A percentile compares a stretch with the other conserved stretches of the same genome.
Evolutionary conservation across 257 asterid species (phyloP).

Genomic region (Fraxinus excelsior): DNA sequence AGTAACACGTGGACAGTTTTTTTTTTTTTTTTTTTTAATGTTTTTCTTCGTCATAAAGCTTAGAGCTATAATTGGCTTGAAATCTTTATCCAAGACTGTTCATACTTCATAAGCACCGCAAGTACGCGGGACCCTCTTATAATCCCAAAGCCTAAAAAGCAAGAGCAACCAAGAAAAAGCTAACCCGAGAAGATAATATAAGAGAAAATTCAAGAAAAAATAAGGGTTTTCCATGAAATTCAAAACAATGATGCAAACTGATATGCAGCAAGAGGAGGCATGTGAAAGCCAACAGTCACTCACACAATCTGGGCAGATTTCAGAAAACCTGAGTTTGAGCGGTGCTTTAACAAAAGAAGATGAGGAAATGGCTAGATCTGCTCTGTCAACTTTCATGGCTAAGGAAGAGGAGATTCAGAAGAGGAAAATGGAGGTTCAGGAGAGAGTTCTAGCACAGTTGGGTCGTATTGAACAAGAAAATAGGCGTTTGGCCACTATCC

Average conservation of each 20-base stretch:
- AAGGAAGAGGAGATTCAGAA: slow-evolving; percentile 98
- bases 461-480: slow-evolving; percentile 96
- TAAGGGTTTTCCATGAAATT: slow-evolving; percentile 33
- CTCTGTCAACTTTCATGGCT: slow-evolving; percentile 86
- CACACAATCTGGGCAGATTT: slow-evolving; percentile 73
- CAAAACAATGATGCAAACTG: slow-evolving; percentile 55
- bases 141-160: not conserved
- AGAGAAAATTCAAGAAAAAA: not conserved
- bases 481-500: slow-evolving; percentile 77
- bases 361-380: slow-evolving; percentile 92
- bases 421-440: slow-evolving; percentile 86
- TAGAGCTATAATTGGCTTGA: not conserved
- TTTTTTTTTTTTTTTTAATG: not conserved
- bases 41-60: not conserved
- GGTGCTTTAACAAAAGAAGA: slow-evolving; percentile 71
- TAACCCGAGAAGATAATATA: not conserved
- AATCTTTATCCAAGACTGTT: not conserved
- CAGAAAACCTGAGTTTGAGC: slow-evolving; percentile 78
- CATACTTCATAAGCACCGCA: not conserved
- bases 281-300: slow-evolving; percentile 61
- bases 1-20: not conserved
- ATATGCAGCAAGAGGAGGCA: slow-evolving; percentile 38
- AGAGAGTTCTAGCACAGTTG: slow-evolving; percentile 83
- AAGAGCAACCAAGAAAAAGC: not conserved
- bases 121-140: not conserved